Base-by-base conservation (phyloP, 176 grass and related monocot genomes). In the Lolium perenne region DNA sequence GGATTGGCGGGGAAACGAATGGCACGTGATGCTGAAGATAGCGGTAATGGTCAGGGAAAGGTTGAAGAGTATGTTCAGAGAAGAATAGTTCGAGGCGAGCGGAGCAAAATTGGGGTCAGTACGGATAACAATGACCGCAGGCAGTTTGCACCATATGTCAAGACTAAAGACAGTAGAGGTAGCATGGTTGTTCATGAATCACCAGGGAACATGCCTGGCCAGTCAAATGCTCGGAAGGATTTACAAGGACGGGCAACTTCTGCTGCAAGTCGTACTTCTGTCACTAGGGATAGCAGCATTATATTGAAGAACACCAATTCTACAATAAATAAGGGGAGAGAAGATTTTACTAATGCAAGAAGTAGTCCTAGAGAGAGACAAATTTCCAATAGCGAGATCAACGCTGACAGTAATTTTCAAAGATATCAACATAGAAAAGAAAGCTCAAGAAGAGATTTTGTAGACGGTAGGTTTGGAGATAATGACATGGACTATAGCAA, bases 51-150 rank as follows among this genome's bases (percentile, higher is more conserved):
- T 21, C 71, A 72, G 38, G 73, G 64, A 71, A 76, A 82, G 51
- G 73, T 85, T 46, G 85, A 91, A 72, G 79, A 79, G 38, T 79
- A 72, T 79, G 78, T 88, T 29, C 50, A 82, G 29, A 79, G 85
- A 86, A 91, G 56, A 83, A 85, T 84, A 23, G 49, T 90, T 78
- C 71, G 29, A 79, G 74, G 86, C 54, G 84, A 87, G 8, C 74
- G 4, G 1, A 79, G 74, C 48, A 51, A 21, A 70, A 12, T 60
- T 72, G 79, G 68, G 63, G 61, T 45, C 20, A 81, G 29, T 64
- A 57, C 10, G 2, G 17, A 86, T 38, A 71, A 56, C 16, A 78
- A 40, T 29, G 53, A 78, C 71, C 25, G 56, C 56, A 78, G 53
- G 83, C 80, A 78, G 86, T 60, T 81, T 55, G 61, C 70, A 80